Base-by-base conservation (phyloP, 164 flowering plant species). In the Vitis amurensis region DNA sequence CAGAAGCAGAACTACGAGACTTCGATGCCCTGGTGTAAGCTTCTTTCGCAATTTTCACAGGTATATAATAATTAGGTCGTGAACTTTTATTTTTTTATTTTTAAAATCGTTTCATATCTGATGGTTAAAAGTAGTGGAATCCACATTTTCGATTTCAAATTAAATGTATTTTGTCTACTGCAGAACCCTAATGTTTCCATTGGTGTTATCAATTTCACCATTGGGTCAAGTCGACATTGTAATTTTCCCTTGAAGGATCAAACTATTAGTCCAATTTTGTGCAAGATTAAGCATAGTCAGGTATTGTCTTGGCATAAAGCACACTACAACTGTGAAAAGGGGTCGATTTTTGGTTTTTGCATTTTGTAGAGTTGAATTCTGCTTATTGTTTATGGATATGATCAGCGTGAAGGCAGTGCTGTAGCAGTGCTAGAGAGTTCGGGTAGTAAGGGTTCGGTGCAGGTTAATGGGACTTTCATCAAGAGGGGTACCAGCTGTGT, bases 381-480 rank as follows among this genome's bases (percentile, higher is more conserved):
- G 77, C 80, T 86, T 78, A 75, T 79, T 85, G 56, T 84, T 79
- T 85, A 71, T 87, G 74, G 81, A 71, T 74, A 81, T 91, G 85
- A 73, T 83, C 91, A 91, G 97, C 83, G 80, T 27, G 91, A 87
- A 10, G 88, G 85, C 56, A 67, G 70, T 71, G 70, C 71, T 44
- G 80, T 84, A 61, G 92, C 92, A 4, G 68, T 85, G 68, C 87
- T 93, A 66, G 98, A 93, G 76, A 85, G 83, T 76, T 74, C 80
- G 16, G 97, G 94, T 27, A 87, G 87, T 85, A 91, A 91, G 80
- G 97, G 97, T 66, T 72, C 83, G 47, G 92, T 93, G 72, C 88
- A 76, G 72, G 85, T 90, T 14, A 93, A 93, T 76, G 94, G 96
- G 63, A 76, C 72, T 53, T 44, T 59, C 47, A 70, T 91, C 49